These are phyloP conservation scores for Bromus sterilis DNA, from an alignment of 176 grass and related monocot genomes.

Conservation along the genomic window DNA sequence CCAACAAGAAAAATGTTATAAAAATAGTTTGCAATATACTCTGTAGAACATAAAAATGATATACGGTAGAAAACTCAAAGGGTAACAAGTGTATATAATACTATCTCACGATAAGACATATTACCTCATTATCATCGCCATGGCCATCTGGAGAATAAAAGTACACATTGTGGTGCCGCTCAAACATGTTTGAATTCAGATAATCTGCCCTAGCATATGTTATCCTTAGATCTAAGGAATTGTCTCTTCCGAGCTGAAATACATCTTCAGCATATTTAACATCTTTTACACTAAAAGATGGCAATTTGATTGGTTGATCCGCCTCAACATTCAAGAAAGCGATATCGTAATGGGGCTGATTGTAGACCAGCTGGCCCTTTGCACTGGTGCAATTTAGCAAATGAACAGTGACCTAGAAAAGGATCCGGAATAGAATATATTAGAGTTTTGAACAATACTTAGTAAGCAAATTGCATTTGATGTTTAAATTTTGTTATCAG, in stretches of 20 bases:
- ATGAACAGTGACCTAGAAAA: too few species aligned
- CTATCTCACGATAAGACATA: not conserved
- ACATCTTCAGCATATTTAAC: not conserved
- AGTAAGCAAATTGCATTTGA: too few species aligned
- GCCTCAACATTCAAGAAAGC: not conserved
- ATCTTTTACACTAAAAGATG: not conserved
- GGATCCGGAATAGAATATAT: not conserved
- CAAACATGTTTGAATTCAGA: not conserved
- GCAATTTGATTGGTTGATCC: not conserved
- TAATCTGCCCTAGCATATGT: not conserved
- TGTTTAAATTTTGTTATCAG: too few species aligned
- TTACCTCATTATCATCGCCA: not conserved
- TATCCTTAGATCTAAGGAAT: not conserved
- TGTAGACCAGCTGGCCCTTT: not conserved
- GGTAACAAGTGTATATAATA: not conserved
- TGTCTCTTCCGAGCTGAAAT: not conserved
- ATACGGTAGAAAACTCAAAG: not conserved
- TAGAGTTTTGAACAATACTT: not conserved
- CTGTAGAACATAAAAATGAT: too few species aligned
- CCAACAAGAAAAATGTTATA: not conserved
- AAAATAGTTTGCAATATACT: not conserved
- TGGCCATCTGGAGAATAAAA: not conserved
- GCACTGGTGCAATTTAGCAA: not conserved
- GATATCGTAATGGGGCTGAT: slow-evolving; percentile 10
- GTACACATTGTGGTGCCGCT: not conserved